Base-by-base conservation (phyloP, 2,329 filamentous ascomycete species). In the Cytospora leucostoma region DNA sequence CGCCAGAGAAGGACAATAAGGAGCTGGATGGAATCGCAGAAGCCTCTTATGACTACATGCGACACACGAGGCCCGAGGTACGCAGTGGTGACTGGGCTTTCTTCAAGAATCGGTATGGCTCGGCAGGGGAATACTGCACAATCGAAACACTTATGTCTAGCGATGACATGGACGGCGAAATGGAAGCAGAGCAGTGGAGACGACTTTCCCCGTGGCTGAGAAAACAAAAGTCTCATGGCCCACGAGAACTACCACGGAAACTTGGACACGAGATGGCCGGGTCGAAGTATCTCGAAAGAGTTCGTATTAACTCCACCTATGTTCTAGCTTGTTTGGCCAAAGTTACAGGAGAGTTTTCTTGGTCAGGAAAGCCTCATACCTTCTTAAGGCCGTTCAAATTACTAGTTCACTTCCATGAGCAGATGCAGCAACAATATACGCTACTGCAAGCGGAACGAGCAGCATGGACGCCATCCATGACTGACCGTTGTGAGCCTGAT, bases 311-410 rank as follows among this genome's bases (percentile, higher is more conserved):
- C 12, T 63, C 61, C 11, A 37, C 56, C 10, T 54, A 50, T 17
- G 34, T 63, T 2, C 40, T 59, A 11, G 61, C 21, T 2, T 32
- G 11, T 15, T 34, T 63, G 1, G 32, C 56, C 51, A 63, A 63
- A 33, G 49, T 60, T 1, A 59, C 61, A 10, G 51, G 56, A 2
- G 56, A 63, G 21, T 7, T 15, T 35, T 49, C 59, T 13, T 54
- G 50, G 56, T n/a, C 33, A 1, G 11, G 7, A 4, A 59, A 60
- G 52, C 50, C 61, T 1, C 50, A 59, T n/a, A 63, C 61, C 5
- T 63, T 60, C 19, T 34, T 63, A 8, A 60, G 17, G 7, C 61
- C 56, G 2, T 63, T 63, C 56, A 59, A 56, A 8, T n/a, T 33
- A 61, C 64, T 62, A 6, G 17, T 62, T 10, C 34, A 62, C 17